A percentile compares a stretch with the other conserved stretches of the same genome.
Conservation (phyloP, 257 asterid genomes). For the Nicotiana noctiflora region DNA sequence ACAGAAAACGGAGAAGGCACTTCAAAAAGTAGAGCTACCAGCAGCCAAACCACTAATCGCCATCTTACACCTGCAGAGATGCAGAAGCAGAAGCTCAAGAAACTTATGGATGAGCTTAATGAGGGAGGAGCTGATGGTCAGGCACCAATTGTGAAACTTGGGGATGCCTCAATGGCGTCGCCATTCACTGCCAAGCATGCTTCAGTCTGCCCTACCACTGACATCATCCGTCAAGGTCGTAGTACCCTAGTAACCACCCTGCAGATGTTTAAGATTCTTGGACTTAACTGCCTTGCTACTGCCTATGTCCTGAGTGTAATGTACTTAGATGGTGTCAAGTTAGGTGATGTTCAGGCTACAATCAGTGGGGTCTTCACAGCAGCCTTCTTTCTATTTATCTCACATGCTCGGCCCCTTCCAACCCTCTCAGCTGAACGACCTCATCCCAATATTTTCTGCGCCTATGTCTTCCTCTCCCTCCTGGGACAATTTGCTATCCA, state of each 20-base stretch:
- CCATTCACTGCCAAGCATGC: slow-evolving; percentile 98
- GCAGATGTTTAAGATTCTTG: slow-evolving; percentile 97
- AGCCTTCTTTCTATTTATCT: slow-evolving; percentile 86
- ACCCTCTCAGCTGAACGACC: slow-evolving; percentile 89
- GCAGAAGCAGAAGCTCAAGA: slow-evolving; percentile 80
- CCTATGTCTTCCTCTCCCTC: slow-evolving; percentile 82
- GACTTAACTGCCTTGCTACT: slow-evolving; percentile 96
- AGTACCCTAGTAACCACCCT: slow-evolving; percentile 96
- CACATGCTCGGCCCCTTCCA: slow-evolving; percentile 90
- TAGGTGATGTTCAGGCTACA: slow-evolving; percentile 95
- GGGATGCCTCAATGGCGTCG: slow-evolving; percentile 98
- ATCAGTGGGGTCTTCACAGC: slow-evolving; percentile 97
- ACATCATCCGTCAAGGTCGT: slow-evolving; percentile 93
- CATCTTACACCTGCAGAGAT: slow-evolving; percentile 74
- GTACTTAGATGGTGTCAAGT: slow-evolving; percentile 91
- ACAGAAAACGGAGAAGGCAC: slow-evolving; percentile 37
- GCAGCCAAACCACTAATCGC: slow-evolving; percentile 56
- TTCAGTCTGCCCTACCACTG: slow-evolving; percentile 87
- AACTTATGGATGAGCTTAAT: slow-evolving; percentile 86
- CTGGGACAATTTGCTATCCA: slow-evolving; percentile 85
- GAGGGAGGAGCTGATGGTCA: slow-evolving; percentile 87
- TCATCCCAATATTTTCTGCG: slow-evolving; percentile 88
- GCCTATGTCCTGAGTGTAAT: slow-evolving; percentile 94
- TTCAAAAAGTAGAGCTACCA: slow-evolving; percentile 42
- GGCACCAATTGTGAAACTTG: slow-evolving; percentile 89